These are phyloP conservation scores for Diplodia scrobiculata DNA, from an alignment of 2,329 filamentous ascomycete species.

Conservation along the genomic window DNA sequence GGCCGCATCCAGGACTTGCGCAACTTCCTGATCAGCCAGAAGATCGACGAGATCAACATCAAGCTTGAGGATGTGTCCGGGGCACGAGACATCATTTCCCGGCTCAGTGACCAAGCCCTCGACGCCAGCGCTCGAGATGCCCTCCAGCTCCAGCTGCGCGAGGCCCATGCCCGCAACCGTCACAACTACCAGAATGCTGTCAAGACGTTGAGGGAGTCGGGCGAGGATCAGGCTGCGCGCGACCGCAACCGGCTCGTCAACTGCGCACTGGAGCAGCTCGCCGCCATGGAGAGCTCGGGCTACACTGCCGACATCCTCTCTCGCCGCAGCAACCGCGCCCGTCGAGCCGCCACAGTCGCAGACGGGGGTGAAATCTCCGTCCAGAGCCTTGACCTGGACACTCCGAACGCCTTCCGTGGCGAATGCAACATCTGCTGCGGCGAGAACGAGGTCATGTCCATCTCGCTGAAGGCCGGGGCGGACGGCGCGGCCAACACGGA, in stretches of 20 bases:
- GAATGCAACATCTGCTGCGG: constrained; percentile 41
- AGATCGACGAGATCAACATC: constrained; percentile 36
- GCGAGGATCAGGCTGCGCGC: constrained; percentile 27
- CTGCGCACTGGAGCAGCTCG: constrained; percentile 36
- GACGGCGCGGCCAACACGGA: constrained; percentile 38
- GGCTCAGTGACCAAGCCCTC: constrained; percentile 31
- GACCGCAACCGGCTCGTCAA: constrained; percentile 39
- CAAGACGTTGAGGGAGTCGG: constrained; percentile 31
- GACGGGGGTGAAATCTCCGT: constrained; percentile 13
- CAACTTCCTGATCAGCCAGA: constrained; percentile 37
- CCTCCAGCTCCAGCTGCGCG: constrained; percentile 37
- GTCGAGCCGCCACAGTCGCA: constrained; percentile 35
- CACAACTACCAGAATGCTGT: constrained; percentile 34
- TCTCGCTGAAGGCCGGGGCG: constrained; percentile 38
- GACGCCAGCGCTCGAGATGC: constrained; percentile 30
- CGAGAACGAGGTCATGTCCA: constrained; percentile 41
- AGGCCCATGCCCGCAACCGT: constrained; percentile 39
- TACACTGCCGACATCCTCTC: constrained; percentile 42
- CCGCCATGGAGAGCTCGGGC: constrained; percentile 36
- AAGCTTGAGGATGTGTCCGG: constrained; percentile 40
- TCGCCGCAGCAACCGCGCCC: constrained; percentile 41
- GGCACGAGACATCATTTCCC: constrained; percentile 37
- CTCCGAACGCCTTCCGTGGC: constrained; percentile 35
- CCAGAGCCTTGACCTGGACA: constrained; percentile 37
- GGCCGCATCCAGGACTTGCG: constrained; percentile 36